Conservation (phyloP, 768 basidiomycete species). For the Naematelia aurantialba region DNA sequence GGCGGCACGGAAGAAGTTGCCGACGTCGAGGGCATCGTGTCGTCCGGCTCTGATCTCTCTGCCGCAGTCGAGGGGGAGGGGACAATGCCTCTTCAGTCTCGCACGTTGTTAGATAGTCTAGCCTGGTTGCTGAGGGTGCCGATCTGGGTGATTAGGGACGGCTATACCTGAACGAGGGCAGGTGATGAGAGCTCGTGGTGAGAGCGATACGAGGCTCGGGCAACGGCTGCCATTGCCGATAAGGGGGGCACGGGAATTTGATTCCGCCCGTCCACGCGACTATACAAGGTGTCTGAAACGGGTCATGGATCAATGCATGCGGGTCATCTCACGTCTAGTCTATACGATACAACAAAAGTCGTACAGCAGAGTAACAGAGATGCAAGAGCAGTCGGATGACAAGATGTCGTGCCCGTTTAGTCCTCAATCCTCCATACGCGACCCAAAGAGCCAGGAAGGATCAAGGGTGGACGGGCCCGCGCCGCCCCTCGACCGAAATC, state of each 20-base stretch:
- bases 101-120: too few relatives aligned
- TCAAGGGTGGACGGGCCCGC: not conserved
- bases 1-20: constrained; percentile 10
- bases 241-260: not conserved
- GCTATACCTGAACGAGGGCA: not conserved
- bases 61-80: not conserved
- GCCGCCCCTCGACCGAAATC: not conserved
- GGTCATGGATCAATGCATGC: not conserved
- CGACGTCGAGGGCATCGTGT: constrained; percentile 2
- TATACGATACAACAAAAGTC: not conserved
- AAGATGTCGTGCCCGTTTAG: not conserved
- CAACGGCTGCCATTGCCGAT: not conserved
- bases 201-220: not conserved
- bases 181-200: not conserved
- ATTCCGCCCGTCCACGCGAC: too few relatives aligned
- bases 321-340: not conserved
- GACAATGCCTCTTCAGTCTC: not conserved
- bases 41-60: not conserved
- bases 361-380: not conserved
- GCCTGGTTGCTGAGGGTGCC: too few relatives aligned
- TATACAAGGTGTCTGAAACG: too few relatives aligned
- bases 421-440: not conserved
- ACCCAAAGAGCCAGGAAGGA: not conserved
- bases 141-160: too few relatives aligned
- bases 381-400: too few relatives aligned